Evolutionary conservation across 2,329 filamentous ascomycete genomes (phyloP).

Genomic region (Claviceps citrina): DNA sequence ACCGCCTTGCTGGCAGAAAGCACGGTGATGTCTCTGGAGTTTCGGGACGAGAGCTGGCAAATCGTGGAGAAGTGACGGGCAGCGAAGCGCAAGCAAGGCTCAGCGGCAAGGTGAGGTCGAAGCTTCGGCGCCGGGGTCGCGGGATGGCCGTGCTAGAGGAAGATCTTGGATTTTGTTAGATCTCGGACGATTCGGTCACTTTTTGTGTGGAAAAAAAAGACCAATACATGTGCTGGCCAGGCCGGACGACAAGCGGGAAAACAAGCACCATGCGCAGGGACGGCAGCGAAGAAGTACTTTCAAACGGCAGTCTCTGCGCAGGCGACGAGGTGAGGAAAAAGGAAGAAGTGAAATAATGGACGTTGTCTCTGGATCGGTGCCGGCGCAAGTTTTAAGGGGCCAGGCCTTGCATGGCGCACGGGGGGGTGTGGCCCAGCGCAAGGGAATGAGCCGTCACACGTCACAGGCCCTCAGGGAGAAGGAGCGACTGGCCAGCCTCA

Average conservation of each 20-base stretch:
- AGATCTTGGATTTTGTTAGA: slow-evolving; percentile 4
- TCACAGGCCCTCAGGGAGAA: neutral
- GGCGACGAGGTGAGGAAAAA: neutral
- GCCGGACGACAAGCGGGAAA: neutral
- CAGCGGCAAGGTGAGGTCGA: slow-evolving; percentile 1
- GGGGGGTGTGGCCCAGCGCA: slow-evolving; percentile 3
- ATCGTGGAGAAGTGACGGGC: neutral
- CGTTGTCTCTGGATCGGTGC: slow-evolving; percentile 4
- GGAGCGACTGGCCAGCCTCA: neutral
- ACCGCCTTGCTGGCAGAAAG: neutral
- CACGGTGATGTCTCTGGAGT: neutral
- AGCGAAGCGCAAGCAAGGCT: neutral
- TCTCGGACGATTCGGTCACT: neutral
- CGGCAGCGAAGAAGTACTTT: neutral
- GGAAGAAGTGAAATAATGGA: neutral
- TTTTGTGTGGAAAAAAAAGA: neutral
- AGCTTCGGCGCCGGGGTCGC: slow-evolving; percentile 5
- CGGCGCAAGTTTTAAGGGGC: slow-evolving; percentile 5
- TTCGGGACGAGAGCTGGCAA: neutral
- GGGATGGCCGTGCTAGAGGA: slow-evolving; percentile 4
- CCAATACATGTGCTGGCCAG: neutral
- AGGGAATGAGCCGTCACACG: slow-evolving; percentile 3
- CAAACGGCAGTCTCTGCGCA: neutral
- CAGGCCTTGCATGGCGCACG: slow-evolving; percentile 4
- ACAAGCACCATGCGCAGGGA: neutral